Base-by-base conservation (phyloP, 768 basidiomycete species). In the Tephrocybe rancida region DNA sequence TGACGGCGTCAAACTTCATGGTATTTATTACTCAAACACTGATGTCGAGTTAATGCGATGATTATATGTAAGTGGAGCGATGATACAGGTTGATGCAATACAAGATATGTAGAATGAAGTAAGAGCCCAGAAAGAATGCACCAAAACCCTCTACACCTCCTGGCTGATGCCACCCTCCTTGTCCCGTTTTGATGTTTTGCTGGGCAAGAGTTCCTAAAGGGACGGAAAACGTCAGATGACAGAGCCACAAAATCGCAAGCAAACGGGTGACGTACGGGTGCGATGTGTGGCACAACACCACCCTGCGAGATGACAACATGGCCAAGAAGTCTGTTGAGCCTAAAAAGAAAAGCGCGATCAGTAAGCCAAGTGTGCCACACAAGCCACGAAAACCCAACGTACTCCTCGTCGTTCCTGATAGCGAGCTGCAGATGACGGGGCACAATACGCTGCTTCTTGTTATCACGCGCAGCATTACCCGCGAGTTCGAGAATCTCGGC, bases 401-500 rank as follows among this genome's bases (percentile, higher is more conserved):
- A 87, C 87, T 89, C 92, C 69, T 94, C 92, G 55, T 92, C 91
- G 70, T 94, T 92, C 61, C 93, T 83, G 72, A 95, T 92, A 59
- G 94, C 93, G 50, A 95, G 85, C 67, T 95, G 94, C 44, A 95
- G 72, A 73, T 95, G 94, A 64, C 94, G 86, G 50, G 93, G 94
- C 21, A 95, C 90, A 63, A 95, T 95, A 87, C 94, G 92, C 61
- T 90, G 87, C 78, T 95, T 90, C 82, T 91, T 87, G 78, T 88
- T 88, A 70, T 85, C 86, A 55, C 86, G 83, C 25, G 87, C 90
- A 14, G 90, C 90, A 62, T 90, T 90, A 35, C 93, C 93, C 57
- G 93, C 93, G 32, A 95, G 80, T 70, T 95, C 93, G 59, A 95
- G 87, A 70, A 95, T 94, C 72, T 95, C 93, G 42, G 93, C 93